Evolutionary conservation across 2,329 filamentous ascomycete species (phyloP), one percentile per base, ranked within the genome.

Genomic region (Sarocladium brachiariae): DNA sequence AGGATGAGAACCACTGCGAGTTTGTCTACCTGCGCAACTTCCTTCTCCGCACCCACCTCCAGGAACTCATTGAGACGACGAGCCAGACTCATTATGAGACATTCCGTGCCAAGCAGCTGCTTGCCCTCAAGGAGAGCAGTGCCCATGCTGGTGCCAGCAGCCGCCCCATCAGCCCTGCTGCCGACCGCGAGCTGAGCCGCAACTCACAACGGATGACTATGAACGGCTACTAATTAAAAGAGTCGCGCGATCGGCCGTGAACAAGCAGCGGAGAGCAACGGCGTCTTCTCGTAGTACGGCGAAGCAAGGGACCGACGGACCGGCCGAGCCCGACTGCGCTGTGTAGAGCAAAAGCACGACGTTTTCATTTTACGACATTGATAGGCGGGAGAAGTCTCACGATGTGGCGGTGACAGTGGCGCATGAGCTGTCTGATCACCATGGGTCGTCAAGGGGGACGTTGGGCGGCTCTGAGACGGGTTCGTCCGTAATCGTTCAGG

Each of bases 71-170:
- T 71, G 93, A 99, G 76, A 99, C 93, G 27, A 99, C 93, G 45
- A 96, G 91, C 61, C 93, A 99, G 78, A 99, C 96, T 72, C 93
- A 99, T 80, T 99, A 99, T 79, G 93, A 99, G 80, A 95, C 90
- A 53, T 99, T 99, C 91, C 91, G 93, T 72, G 91, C 93, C 64
- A 99, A 99, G 84, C 93, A 99, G 74, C 78, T 99, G 63, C 76
- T 99, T 66, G 93, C 93, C 52, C 81, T 99, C 68, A 99, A 97
- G 83, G 93, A 99, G 78, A 96, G 87, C 79, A 95, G 89, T 66
- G 89, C 89, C 60, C 87, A 89, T 58, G 87, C 84, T 58, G 75
- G 83, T 61, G 81, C 83, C 59, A 67, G 67, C 63, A 81, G 92
- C 69, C 93, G 92, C 69, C 93, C 93, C 65, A 99, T 99, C 77